These are phyloP conservation scores for Hypericum androsaemum DNA, from an alignment of 345 rosid genomes.

Conservation along the genomic window DNA sequence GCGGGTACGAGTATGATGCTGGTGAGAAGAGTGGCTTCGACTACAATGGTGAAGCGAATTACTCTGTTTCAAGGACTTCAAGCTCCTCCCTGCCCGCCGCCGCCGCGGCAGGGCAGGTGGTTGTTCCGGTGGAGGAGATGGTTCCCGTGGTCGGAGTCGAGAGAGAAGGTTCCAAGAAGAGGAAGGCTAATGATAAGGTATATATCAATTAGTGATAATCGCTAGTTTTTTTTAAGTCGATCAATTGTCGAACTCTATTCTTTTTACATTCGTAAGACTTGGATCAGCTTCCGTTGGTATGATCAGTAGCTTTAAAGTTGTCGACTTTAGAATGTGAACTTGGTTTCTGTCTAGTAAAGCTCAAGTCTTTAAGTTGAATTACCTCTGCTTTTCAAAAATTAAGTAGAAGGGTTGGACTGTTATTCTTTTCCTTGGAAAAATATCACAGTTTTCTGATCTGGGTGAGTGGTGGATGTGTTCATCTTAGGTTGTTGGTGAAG, in stretches of 20 bases:
- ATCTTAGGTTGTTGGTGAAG: slow-evolving; percentile 31
- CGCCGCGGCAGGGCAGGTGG: slow-evolving; percentile 10
- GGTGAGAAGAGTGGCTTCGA: too few relatives aligned
- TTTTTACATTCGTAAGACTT: too few relatives aligned
- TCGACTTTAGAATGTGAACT: too few relatives aligned
- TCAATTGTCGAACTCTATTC: neutral
- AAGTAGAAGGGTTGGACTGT: too few relatives aligned
- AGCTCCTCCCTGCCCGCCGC: slow-evolving; percentile 36
- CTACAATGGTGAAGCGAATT: slow-evolving; percentile 27
- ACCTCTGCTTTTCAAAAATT: too few relatives aligned
- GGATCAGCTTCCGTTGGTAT: too few relatives aligned
- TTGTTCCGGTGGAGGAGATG: slow-evolving; percentile 7
- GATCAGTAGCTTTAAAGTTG: too few relatives aligned
- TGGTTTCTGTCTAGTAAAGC: too few relatives aligned
- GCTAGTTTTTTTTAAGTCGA: neutral
- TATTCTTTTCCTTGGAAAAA: too few relatives aligned
- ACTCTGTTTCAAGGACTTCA: slow-evolving; percentile 26
- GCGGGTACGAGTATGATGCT: slow-evolving; percentile 18
- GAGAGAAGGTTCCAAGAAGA: slow-evolving; percentile 51
- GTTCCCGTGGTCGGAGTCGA: slow-evolving; percentile 10
- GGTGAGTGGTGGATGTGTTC: neutral
- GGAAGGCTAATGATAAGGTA: slow-evolving; percentile 24
- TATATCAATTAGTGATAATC: slow-evolving; percentile 22
- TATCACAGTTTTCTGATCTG: neutral
- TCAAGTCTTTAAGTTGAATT: too few relatives aligned